Evolutionary conservation across 306 rosid genomes (phyloP).

Genomic region (Arachis stenosperma): DNA sequence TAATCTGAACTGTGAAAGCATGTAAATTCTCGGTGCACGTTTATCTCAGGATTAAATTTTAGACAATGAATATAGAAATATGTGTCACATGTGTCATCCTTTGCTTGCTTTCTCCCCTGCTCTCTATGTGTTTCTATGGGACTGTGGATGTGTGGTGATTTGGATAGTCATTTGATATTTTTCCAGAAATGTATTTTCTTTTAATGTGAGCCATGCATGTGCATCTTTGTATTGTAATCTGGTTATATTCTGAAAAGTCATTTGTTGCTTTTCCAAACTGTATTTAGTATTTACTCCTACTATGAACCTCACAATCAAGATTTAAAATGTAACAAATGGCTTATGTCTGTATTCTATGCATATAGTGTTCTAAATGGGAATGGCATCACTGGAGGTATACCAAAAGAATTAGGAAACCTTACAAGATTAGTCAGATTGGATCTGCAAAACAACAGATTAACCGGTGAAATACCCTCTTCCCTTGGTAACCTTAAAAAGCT

Average conservation of each 20-base stretch:
- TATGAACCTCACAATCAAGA: neutral
- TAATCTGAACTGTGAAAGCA: constrained; percentile 2
- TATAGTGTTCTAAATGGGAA: constrained; percentile 81
- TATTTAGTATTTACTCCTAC: neutral
- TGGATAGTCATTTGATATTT: neutral
- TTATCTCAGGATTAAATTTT: neutral
- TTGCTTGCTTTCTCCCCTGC: neutral
- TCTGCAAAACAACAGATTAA: constrained; percentile 68
- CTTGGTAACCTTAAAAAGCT: constrained; percentile 73
- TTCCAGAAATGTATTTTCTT: neutral
- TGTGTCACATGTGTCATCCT: constrained; percentile 1
- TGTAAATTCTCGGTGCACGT: neutral
- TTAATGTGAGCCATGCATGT: neutral
- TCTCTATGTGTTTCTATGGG: neutral
- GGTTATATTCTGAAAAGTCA: constrained; percentile 14
- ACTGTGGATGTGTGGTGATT: neutral
- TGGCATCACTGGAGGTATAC: constrained; percentile 70
- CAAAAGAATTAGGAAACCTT: constrained; percentile 74
- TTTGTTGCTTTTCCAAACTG: neutral
- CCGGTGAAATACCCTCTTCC: constrained; percentile 80
- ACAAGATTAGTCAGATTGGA: constrained; percentile 68
- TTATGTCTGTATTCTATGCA: neutral
- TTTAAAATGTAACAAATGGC: neutral
- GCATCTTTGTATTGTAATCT: neutral
- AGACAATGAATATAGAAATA: constrained; percentile 1